Evolutionary conservation across 331 rosid genomes (phyloP), one percentile per base, ranked within the genome.

Genomic region (Rhamnella rubrinervis): DNA sequence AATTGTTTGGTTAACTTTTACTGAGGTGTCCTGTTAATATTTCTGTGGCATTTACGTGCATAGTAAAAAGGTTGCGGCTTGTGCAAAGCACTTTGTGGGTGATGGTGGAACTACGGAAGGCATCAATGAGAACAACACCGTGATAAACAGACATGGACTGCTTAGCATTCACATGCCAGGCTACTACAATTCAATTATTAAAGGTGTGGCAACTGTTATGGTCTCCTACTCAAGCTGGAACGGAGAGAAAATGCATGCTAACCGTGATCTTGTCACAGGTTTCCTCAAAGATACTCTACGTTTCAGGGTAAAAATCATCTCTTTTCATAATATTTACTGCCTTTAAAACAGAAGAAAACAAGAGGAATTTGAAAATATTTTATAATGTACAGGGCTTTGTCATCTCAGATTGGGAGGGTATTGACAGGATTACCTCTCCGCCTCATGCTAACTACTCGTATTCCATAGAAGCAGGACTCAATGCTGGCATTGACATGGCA

Each of bases 401-500:
- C 64, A 89, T 89, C 77, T 77, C 96, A 55, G 96, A 89, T 77
- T 89, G 80, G 86, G 73, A 86, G 55, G 96, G 92, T 14, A 77
- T 89, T 52, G 92, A 89, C 71, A 75, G 85, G 83, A 89, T 89
- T 39, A 86, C 92, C 57, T 40, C 88, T 23, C 96, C 90, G 40
- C 73, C 76, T 55, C 87, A 74, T 79, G 85, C 90, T 60, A 86
- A 89, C 81, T 81, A 81, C 80, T 67, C 92, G 8, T 83, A 86
- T 60, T 89, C 92, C 44, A 70, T 85, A 61, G 63, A 77, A 75
- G 80, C 90, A 41, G 92, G 86, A 78, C 72, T 89, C 63, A 71
- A 52, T 66, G 86, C 96, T 6, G 96, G 96, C 73, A 86, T 89
- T 77, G 96, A 89, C 81, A 86, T 89, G 96, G 90, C 73, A 61